Evolutionary conservation across 2,329 filamentous ascomycete species (phyloP), one percentile per base, ranked within the genome.

Genomic region (Leptosphaerulina australis): DNA sequence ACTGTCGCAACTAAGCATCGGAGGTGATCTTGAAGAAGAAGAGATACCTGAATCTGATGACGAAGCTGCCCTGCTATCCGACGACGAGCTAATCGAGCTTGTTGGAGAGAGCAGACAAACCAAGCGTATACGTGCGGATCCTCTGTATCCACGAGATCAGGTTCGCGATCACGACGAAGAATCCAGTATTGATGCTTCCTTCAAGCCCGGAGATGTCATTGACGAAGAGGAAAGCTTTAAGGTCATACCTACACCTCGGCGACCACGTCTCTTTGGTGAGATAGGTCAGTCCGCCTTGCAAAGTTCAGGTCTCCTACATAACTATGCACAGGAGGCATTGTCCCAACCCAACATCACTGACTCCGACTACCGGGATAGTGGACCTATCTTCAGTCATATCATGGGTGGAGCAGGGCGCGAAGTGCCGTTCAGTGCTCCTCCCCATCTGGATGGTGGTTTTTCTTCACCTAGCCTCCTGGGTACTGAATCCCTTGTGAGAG

Each of bases 201-300:
- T 74, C 14, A 59, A 65, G 1, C 73, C 68, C 1, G 61, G 70
- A 22, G 63, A 66, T 14, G 40, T 58, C 4, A 45, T 65, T 55
- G 68, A 55, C 25, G 62, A 51, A n/a, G 60, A 61, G 1, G 67
- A 71, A 24, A 69, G 67, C 35, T 65, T 71, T 49, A 39, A 58
- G 11, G 30, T 63, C 12, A 62, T 68, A 59, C 62, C 60, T 9
- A 58, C 54, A 22, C 47, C 61, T 21, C 55, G 50, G 9, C 57
- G 56, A 14, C 54, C 71, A 51, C 81, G 80, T 39, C 72, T 87
- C 5, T 87, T 86, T 62, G 84, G 84, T 10, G 84, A 87, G 64
- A 82, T 87, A 55, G 79, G 79, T 9, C 70, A 77, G 21, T 83
- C 82, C 15, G 79, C 79, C 9, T 62, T 86, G 11, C 72, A 76